Evolutionary conservation across 2,329 filamentous ascomycete species (phyloP), one percentile per base, ranked within the genome.

Genomic region (Penicillium freii): DNA sequence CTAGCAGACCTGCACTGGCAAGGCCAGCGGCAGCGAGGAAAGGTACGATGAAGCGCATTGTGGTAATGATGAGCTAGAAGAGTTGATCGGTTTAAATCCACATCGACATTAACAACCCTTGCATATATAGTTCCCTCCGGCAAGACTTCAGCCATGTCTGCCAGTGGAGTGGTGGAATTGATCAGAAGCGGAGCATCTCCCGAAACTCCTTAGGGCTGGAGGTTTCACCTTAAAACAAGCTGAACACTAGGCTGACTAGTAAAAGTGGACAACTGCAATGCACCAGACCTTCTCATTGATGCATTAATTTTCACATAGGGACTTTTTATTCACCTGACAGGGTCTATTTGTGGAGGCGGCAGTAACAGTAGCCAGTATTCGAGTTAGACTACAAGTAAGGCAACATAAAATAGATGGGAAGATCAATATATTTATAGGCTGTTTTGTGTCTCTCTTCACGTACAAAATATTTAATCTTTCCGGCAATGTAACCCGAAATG

Each of bases 1-100:
- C 64, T 48, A 64, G 38, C 17, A 67, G 47, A 15, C 63, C 39
- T 10, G 62, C 57, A 39, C 62, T 38, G 17, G 49, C 49, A 42
- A 65, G 44, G 44, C 60, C 31, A 6, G 39, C 55, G 4, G 51
- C 23, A 11, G 46, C 49, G 29, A 62, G 38, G 3, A 60, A 29
- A 21, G 55, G 29, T 19, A 57, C n/a, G 6, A 51, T 23, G 25
- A 54, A 31, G 39, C 54, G 60, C 60, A 62, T 62, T 29, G 11
- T 51, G 42, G 34, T 34, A 4, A 19, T 38, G 13, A 9, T 38
- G 9, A 25, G 9, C 4, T 21, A 19, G n/a, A 15, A 10, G 7
- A 38, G 1, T 8, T 44, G 31, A 29, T 23, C 5, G 4, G n/a
- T 6, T 29, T 21, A 5, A 25, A 33, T 33, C 1, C 23, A 53